Base-by-base conservation (phyloP, 345 rosid species). In the Eucalyptus guilfoylei region DNA sequence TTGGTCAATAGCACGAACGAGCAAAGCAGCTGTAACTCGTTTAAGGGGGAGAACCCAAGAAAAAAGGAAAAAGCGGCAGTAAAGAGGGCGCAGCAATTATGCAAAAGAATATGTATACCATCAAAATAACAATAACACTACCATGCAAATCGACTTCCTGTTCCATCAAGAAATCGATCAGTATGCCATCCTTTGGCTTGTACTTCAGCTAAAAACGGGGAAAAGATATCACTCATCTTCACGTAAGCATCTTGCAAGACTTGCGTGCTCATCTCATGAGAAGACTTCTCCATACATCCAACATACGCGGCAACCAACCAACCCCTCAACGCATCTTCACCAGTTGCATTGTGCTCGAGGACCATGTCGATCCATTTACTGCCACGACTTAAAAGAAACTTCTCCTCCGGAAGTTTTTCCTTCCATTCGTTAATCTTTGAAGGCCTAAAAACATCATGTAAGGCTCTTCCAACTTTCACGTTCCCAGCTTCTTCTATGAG, bases 151-250 rank as follows among this genome's bases (percentile, higher is more conserved):
- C 98, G 96, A 90, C 92, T 93, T 88, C 99, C 98, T 0, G 95
- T 91, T 87, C 99, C 98, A 87, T 96, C 98, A 49, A 97, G 94
- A 92, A 96, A 97, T 49, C 94, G 96, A 90, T 98, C 99, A 2
- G 98, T 95, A 92, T 96, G 96, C 98, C 99, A 98, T 86, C 99
- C 99, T 94, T 95, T 95, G 60, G 92, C 94, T 54, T 94, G 98
- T 86, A 96, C 93, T 91, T 95, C 95, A 72, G 93, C 89, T 52
- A 95, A 72, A 89, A 98, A 94, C 12, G 93, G 91, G 88, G 94
- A 89, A 87, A 96, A 95, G 50, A 91, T 90, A 40, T 67, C 87
- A 50, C 93, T 93, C 98, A 96, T 95, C 93, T 93, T 95, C 69
- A 91, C 92, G 52, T 96, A 95, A 4, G 99, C 98, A 8, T 93